Conservation (phyloP, 768 basidiomycete species). For the Rickenella mellea region DNA sequence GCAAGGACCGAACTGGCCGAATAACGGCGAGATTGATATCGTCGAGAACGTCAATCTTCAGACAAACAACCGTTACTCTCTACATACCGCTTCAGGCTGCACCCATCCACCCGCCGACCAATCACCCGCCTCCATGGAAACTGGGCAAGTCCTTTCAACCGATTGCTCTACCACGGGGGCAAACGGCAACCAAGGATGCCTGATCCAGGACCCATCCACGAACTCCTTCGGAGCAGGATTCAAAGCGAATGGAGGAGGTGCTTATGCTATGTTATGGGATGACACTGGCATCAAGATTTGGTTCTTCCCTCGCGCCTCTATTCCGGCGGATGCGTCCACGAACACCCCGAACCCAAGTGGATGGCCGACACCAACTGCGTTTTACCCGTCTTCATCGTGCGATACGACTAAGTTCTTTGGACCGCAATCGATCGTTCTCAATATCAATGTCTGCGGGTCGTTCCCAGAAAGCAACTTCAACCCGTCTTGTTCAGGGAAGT, state of each 20-base stretch:
- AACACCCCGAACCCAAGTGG: constrained; percentile 1
- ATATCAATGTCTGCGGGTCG: constrained; percentile 16
- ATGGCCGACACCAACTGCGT: constrained; percentile 20
- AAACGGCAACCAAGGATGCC: constrained; percentile 18
- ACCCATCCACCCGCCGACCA: background rate
- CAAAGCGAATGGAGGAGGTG: constrained; percentile 24
- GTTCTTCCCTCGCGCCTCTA: constrained; percentile 21
- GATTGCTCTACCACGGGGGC: constrained; percentile 9
- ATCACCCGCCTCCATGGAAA: background rate
- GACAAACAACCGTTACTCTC: constrained; percentile 49
- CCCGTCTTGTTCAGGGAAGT: constrained; percentile 2
- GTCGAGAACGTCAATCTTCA: constrained; percentile 63
- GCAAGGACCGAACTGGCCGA: constrained; percentile 1
- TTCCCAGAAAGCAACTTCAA: constrained; percentile 3
- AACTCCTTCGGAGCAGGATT: constrained; percentile 36
- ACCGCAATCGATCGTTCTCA: constrained; percentile 18
- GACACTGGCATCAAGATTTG: constrained; percentile 14
- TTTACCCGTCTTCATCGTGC: constrained; percentile 18
- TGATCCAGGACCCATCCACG: constrained; percentile 47
- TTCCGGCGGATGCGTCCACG: background rate
- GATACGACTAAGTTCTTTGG: constrained; percentile 13
- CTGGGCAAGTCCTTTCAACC: constrained; percentile 2
- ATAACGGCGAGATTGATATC: constrained; percentile 58
- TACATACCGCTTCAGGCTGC: constrained; percentile 34
- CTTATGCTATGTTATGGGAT: constrained; percentile 9